Evolutionary conservation across 2,329 filamentous ascomycete genomes (phyloP), one percentile per base, ranked within the genome.

Genomic region (Knufia fluminis): DNA sequence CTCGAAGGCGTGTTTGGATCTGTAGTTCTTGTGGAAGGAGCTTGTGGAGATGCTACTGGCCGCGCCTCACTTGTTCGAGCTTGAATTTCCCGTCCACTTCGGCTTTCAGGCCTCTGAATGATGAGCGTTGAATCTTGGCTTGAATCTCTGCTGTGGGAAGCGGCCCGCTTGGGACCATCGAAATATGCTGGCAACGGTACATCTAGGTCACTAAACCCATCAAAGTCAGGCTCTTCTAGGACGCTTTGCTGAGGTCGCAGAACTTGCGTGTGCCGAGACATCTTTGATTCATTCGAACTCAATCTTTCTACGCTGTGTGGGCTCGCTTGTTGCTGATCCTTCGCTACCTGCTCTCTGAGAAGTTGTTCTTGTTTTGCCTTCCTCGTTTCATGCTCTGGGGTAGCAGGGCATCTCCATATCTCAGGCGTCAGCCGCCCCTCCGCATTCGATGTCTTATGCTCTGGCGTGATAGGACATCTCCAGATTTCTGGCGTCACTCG

Each of bases 171-270:
- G n/a, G 20, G 22, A 8, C 3, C 9, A 6, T 24, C 40, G 14
- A 43, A 26, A 17, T 43, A 26, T 6, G 6, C 7, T 16, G 19
- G 3, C 8, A 14, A 28, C 14, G 14, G n/a, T 16, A n/a, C 40
- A 4, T 24, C 22, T 6, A n/a, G 12, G 28, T 45, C 28, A 32
- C 16, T 16, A 22, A 33, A 33, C 2, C 17, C 66, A 16, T 67
- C 60, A 48, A 75, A 75, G 2, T 68, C 67, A 0, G 69, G 68
- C 59, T 76, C 73, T 47, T 74, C 71, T 41, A 75, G 59, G 2
- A 62, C 67, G 24, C 40, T 45, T 20, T 7, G 24, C 12, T 20
- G 26, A n/a, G 42, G 28, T 4, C 19, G 3, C 26, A 7, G 19
- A 4, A 32, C 19, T 12, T 35, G 28, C 3, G 16, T 33, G 8